Conservation (phyloP, 2,329 filamentous ascomycete species). For the Gremmenia infestans region DNA sequence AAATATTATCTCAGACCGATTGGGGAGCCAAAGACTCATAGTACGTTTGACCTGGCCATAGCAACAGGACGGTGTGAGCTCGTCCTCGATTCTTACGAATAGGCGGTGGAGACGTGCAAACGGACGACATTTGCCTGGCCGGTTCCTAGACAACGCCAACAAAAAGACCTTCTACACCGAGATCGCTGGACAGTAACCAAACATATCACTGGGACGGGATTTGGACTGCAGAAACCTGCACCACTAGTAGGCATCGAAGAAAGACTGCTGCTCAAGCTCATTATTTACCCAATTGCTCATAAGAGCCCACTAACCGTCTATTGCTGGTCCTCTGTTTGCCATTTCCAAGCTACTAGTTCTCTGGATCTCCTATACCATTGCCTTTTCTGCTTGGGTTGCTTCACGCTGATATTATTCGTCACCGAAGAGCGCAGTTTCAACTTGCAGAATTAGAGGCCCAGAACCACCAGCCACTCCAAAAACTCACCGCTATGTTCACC, state of each 20-base stretch:
- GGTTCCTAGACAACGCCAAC: slow-evolving; percentile 45
- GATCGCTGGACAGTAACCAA: slow-evolving; percentile 25
- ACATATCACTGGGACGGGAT: slow-evolving; percentile 20
- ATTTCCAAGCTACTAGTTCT: slow-evolving; percentile 19
- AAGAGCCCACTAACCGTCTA: slow-evolving; percentile 19
- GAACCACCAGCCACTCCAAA: slow-evolving; percentile 15
- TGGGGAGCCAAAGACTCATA: slow-evolving; percentile 11
- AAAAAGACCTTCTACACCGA: slow-evolving; percentile 42
- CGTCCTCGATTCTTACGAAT: slow-evolving; percentile 37
- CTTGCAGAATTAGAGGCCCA: slow-evolving; percentile 25
- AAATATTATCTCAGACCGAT: slow-evolving; percentile 10
- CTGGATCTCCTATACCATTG: slow-evolving; percentile 17
- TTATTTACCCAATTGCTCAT: slow-evolving; percentile 19
- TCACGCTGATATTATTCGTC: slow-evolving; percentile 16
- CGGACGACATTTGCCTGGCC: slow-evolving; percentile 35
- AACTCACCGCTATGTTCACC: slow-evolving; percentile 50
- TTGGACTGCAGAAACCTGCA: slow-evolving; percentile 24
- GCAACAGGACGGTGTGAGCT: slow-evolving; percentile 32
- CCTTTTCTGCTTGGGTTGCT: slow-evolving; percentile 9
- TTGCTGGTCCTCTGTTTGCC: slow-evolving; percentile 26
- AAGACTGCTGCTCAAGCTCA: slow-evolving; percentile 18
- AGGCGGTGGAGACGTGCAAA: slow-evolving; percentile 47
- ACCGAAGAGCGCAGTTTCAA: slow-evolving; percentile 17
- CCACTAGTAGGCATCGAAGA: slow-evolving; percentile 23
- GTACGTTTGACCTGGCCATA: slow-evolving; percentile 8